Base-by-base conservation (phyloP, 345 rosid genomes). In the Physaria fendleri region DNA sequence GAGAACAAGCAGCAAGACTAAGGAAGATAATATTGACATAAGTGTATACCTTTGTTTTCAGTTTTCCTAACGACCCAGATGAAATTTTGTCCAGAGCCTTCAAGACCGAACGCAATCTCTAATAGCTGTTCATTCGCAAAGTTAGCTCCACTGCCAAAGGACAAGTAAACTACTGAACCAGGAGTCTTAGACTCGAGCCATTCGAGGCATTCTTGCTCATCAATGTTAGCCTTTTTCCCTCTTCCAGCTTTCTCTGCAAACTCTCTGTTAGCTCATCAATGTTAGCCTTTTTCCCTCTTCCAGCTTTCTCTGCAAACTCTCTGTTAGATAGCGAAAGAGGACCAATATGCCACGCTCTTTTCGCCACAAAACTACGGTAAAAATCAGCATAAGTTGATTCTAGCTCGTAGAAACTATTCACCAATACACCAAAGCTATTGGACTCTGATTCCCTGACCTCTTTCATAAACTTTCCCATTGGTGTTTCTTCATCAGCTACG, bases 371-470 rank as follows among this genome's bases (percentile, higher is more conserved):
- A 8, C 73, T 60, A 55, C 61, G 60, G 65, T 78, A 84, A 40
- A 67, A 56, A 60, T 84, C 85, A 10, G 78, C 80, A 11, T 84
- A 84, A 38, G n/a, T 61, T 0, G 81, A 62, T 43, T 89, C 89
- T 0, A 88, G 80, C 72, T 89, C 89, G 4, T 82, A 80, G 75
- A 84, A 82, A 53, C 87, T 86, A 69, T 86, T 89, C 51, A 84
- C 58, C 56, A 86, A 17, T 18, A 81, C 78, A 11, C 92, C 95
- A n/a, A 47, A 84, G 77, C 92, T 76, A 38, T 8, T 72, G 1
- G 42, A 0, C 38, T 82, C 85, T 1, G 90, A 57, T 48, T 74
- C 85, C 45, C 25, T 64, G 0, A 32, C 1, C 0, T 52, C 71
- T 39, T 38, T 46, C 20, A 38, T 0, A 3, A 74, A 10, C 62